Evolutionary conservation across 2,329 filamentous ascomycete genomes (phyloP).

Genomic region (Penicillium concentricum): DNA sequence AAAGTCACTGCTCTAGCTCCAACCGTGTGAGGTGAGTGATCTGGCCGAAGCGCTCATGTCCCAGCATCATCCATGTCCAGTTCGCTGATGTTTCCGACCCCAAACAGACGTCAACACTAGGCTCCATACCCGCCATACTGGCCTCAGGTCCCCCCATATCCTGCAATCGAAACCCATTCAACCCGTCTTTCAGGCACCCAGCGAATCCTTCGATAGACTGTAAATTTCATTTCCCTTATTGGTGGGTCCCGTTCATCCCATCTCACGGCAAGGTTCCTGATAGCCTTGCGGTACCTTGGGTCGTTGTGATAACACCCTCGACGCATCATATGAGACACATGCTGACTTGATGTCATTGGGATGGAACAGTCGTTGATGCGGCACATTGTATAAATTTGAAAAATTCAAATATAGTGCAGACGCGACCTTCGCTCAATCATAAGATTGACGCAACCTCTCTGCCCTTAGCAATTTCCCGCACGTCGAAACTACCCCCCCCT

Average conservation of each 20-base stretch:
- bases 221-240: conserved; percentile 12
- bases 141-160: conserved; percentile 23
- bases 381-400: conserved; percentile 13
- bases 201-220: conserved; percentile 5
- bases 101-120: conserved; percentile 10
- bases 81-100: conserved; percentile 6
- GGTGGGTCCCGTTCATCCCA: conserved; percentile 21
- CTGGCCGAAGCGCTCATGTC: not conserved
- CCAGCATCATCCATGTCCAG: not conserved
- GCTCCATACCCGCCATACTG: conserved; percentile 14
- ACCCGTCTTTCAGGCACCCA: not conserved
- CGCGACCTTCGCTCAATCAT: conserved; percentile 1
- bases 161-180: conserved; percentile 5
- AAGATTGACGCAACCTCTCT: conserved; percentile 6
- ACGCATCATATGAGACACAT: conserved; percentile 19
- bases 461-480: not conserved
- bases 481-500: not conserved
- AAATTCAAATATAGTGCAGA: not conserved
- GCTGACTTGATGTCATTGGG: conserved; percentile 28
- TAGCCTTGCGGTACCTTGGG: conserved; percentile 24
- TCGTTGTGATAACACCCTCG: conserved; percentile 9
- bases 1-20: conserved; percentile 8
- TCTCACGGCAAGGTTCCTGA: conserved; percentile 18
- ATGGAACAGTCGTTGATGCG: conserved; percentile 19
- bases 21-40: conserved; percentile 7